Evolutionary conservation across 2,329 filamentous ascomycete species (phyloP).

Genomic region (Arachnomyces sp.): DNA sequence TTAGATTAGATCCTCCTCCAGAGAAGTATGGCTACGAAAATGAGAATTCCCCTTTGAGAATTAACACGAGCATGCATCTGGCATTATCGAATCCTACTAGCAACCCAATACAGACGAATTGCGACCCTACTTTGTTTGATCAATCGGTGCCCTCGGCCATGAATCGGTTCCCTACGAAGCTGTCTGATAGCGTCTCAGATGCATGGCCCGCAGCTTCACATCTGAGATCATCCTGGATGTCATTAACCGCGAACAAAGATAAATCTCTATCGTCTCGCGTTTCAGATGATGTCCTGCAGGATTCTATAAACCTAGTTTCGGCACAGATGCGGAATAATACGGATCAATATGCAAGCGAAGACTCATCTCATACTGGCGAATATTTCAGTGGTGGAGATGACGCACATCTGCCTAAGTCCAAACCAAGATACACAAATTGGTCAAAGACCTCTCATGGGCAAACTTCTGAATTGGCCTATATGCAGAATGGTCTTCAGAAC

Average conservation of each 20-base stretch:
- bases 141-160: conserved; percentile 23
- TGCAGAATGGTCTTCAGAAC: conserved; percentile 8
- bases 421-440: conserved; percentile 15
- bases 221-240: conserved; percentile 19
- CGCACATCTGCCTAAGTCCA: conserved; percentile 19
- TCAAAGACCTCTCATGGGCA: conserved; percentile 10
- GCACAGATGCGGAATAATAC: conserved; percentile 16
- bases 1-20: conserved; percentile 8
- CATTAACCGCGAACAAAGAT: conserved; percentile 15
- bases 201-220: conserved; percentile 13
- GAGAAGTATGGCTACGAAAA: conserved; percentile 3
- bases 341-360: conserved; percentile 15
- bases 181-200: conserved; percentile 17
- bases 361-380: conserved; percentile 18
- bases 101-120: conserved; percentile 15
- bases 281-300: conserved; percentile 13
- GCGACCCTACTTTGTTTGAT: conserved; percentile 20
- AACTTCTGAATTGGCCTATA: conserved; percentile 7
- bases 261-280: conserved; percentile 10
- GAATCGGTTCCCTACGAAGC: conserved; percentile 30
- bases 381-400: conserved; percentile 21
- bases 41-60: conserved; percentile 8
- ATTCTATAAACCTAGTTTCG: conserved; percentile 13
- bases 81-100: conserved; percentile 14
- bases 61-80: conserved; percentile 10